Conservation (phyloP, 2,329 filamentous ascomycete genomes). For the Fusarium sp. region DNA sequence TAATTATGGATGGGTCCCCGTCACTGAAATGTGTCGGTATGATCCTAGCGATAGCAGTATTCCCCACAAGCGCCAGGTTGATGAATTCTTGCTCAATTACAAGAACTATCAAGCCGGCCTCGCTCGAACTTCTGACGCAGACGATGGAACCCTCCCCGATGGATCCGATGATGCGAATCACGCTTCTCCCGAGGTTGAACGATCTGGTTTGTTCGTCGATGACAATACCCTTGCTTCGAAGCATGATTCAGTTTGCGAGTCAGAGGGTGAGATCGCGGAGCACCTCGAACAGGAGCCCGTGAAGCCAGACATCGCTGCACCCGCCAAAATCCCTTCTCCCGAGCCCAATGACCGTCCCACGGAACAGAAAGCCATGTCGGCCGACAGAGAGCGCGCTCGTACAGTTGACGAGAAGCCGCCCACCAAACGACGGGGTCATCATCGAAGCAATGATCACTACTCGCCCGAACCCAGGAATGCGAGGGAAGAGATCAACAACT, state of each 20-base stretch:
- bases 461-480: background rate
- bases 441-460: background rate
- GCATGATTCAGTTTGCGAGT: background rate
- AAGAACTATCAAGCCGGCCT: background rate
- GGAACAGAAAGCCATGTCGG: background rate
- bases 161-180: background rate
- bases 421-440: background rate
- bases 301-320: background rate
- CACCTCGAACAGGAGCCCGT: background rate
- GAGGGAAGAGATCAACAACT: background rate
- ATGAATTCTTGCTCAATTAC: background rate
- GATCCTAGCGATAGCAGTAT: background rate
- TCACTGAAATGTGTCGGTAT: background rate
- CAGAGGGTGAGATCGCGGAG: background rate
- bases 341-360: too few species aligned
- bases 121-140: background rate
- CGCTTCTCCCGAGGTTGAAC: background rate
- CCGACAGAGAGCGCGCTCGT: background rate
- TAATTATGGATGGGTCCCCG: constrained; percentile 8
- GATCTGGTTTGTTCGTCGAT: background rate
- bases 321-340: background rate
- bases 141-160: background rate
- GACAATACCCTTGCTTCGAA: background rate
- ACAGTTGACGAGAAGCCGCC: background rate
- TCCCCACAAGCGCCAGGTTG: background rate